Conservation (phyloP, 306 rosid genomes). For the Vachellia pachyceras region DNA sequence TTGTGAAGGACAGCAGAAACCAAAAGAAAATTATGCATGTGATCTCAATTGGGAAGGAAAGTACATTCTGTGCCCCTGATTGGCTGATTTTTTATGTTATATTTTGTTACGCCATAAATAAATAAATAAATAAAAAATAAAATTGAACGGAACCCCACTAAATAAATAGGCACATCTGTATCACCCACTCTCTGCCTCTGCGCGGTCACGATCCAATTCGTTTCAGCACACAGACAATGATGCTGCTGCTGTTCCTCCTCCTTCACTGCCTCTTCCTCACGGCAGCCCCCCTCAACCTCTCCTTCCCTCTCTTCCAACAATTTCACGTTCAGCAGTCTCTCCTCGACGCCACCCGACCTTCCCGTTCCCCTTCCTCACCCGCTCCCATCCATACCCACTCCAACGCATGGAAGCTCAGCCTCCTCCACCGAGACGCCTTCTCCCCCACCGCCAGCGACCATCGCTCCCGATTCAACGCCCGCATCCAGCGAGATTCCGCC, state of each 20-base stretch:
- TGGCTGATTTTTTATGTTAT: neutral
- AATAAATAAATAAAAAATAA: too few species aligned
- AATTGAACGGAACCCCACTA: too few species aligned
- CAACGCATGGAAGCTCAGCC: constrained; percentile 55
- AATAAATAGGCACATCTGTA: too few species aligned
- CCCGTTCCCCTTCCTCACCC: neutral
- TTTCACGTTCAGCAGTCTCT: constrained; percentile 42
- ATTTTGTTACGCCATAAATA: too few species aligned
- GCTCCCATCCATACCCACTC: neutral
- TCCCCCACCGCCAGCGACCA: constrained; percentile 19
- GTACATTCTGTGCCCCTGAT: neutral
- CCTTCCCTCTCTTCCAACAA: constrained; percentile 50
- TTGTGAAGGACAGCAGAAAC: too few species aligned
- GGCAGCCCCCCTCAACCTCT: constrained; percentile 11
- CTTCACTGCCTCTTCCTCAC: neutral
- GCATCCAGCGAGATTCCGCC: constrained; percentile 61
- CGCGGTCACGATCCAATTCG: too few species aligned
- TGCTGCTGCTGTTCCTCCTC: too few species aligned
- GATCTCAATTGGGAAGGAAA: neutral
- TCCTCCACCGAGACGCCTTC: constrained; percentile 74
- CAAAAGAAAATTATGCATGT: too few species aligned
- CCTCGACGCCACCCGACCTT: neutral
- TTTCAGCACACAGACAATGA: too few species aligned
- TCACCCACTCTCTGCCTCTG: too few species aligned
- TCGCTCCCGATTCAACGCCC: constrained; percentile 50